Evolutionary conservation across 306 rosid genomes (phyloP), one percentile per base, ranked within the genome.

Genomic region (Begonia masoniana): DNA sequence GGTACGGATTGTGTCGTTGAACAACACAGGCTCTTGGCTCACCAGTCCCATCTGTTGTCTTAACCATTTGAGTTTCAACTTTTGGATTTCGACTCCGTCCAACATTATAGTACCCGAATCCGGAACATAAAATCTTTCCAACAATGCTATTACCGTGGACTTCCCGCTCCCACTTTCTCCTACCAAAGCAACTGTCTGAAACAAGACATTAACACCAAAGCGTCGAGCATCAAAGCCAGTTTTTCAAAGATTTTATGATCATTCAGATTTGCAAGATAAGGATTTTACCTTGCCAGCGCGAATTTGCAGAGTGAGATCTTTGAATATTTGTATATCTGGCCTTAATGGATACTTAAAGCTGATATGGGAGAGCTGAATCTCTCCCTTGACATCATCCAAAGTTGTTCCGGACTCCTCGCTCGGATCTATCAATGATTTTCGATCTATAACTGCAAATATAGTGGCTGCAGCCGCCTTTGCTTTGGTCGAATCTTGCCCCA

Each of bases 91-190:
- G 3, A 65, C 45, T 45, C 63, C 70, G 15, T 57, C 70, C 15
- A 65, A 26, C 7, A 52, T 65, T 17, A 65, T 57, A 4, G 17
- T 21, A 1, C 70, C 63, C 0, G 63, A 65, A 13, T 65, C 45
- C 5, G 70, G 70, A 35, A 50, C 31, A 26, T 65, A 65, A 51
- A 65, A 65, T 47, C 63, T 65, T 2, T 65, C 57, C 15, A 65
- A 7, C 9, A 65, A 12, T 0, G 62, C 19, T 0, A 65, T 51
- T 15, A 51, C 63, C 13, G 70, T 65, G 1, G 70, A 65, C 36
- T 65, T 65, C 5, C 70, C 70, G 43, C 60, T 47, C 5, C 68
- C 60, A 51, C 63, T 65, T 51, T 65, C 70, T 42, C 70, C 70
- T 1, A 65, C 70, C 10, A 65, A 42, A 51, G 63, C 59, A 19